Evolutionary conservation across 495 filamentous ascomycete species (phyloP).

Genomic region (Neurospora intermedia): DNA sequence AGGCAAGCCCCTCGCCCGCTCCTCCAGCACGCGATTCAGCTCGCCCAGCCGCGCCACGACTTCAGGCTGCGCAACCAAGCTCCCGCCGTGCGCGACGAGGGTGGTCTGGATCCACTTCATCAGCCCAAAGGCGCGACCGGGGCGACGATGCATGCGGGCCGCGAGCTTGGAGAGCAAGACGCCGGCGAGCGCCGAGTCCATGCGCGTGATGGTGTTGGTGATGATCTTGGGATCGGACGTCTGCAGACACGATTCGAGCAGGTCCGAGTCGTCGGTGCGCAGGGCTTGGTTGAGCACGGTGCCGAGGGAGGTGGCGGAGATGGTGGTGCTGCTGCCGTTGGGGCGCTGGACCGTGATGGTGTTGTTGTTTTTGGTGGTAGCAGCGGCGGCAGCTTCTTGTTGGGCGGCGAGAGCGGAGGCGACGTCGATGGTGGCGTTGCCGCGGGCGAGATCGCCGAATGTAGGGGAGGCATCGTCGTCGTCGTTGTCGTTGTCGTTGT

Average conservation of each 20-base stretch:
- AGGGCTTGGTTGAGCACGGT: conserved; percentile 89
- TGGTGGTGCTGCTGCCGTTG: conserved; percentile 32
- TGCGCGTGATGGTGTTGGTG: conserved; percentile 75
- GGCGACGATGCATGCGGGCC: conserved; percentile 74
- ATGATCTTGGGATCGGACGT: conserved; percentile 63
- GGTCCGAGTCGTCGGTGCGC: conserved; percentile 73
- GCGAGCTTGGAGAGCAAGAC: conserved; percentile 72
- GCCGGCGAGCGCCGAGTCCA: conserved; percentile 73
- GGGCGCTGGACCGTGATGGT: conserved; percentile 28
- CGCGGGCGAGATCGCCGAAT: conserved; percentile 78
- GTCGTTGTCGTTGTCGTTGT: conserved; percentile 28
- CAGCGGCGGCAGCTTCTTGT: conserved; percentile 21
- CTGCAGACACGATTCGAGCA: conserved; percentile 87
- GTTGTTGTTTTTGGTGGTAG: background rate
- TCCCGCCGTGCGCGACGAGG: conserved; percentile 87
- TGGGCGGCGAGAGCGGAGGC: conserved; percentile 44
- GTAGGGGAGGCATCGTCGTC: conserved; percentile 32
- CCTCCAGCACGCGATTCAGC: conserved; percentile 73
- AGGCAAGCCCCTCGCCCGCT: conserved; percentile 71
- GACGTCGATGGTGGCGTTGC: conserved; percentile 70
- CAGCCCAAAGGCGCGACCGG: conserved; percentile 80
- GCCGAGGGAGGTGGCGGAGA: conserved; percentile 69
- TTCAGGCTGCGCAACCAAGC: conserved; percentile 70
- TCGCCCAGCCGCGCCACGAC: conserved; percentile 64
- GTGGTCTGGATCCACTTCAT: conserved; percentile 97